phyloP scores from a whole-genome alignment of 805 yeast species.

The Lipomyces yamadae region DNA sequence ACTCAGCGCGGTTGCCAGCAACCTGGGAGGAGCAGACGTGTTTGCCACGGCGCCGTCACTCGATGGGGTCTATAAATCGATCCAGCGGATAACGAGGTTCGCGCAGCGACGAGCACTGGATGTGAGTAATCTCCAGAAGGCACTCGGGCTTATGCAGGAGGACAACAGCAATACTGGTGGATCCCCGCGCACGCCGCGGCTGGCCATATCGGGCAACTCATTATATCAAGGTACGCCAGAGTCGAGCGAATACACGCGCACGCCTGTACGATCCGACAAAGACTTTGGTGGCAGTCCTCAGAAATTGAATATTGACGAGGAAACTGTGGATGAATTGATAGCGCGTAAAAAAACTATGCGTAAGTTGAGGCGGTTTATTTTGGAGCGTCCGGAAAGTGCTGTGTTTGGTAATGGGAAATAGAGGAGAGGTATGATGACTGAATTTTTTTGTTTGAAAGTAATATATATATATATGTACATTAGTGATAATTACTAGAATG shows the following conservation, averaged over 20 bases:
- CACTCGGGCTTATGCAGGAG: neutral
- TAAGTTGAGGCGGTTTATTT: conserved; percentile 7
- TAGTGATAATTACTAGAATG: neutral
- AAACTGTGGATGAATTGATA: conserved; percentile 24
- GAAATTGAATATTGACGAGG: conserved; percentile 21
- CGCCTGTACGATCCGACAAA: neutral
- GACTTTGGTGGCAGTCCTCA: neutral
- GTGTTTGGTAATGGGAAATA: conserved; percentile 20
- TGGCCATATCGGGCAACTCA: neutral
- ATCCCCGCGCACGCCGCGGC: conserved; percentile 4
- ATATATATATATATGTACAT: neutral
- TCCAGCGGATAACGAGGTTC: conserved; percentile 26
- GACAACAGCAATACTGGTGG: neutral
- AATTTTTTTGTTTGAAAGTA: neutral
- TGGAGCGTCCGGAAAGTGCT: conserved; percentile 10
- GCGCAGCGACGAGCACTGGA: conserved; percentile 28
- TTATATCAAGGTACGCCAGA: neutral
- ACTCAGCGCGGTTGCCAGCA: conserved; percentile 14
- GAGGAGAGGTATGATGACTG: neutral
- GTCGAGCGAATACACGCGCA: neutral
- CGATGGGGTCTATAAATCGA: conserved; percentile 30
- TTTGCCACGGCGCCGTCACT: conserved; percentile 17
- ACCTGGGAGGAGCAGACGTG: neutral
- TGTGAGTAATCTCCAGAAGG: conserved; percentile 20
- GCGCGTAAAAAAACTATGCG: conserved; percentile 16